phyloP scores from a whole-genome alignment of 2,329 filamentous ascomycete species.

The Corinectria fuckeliana region DNA sequence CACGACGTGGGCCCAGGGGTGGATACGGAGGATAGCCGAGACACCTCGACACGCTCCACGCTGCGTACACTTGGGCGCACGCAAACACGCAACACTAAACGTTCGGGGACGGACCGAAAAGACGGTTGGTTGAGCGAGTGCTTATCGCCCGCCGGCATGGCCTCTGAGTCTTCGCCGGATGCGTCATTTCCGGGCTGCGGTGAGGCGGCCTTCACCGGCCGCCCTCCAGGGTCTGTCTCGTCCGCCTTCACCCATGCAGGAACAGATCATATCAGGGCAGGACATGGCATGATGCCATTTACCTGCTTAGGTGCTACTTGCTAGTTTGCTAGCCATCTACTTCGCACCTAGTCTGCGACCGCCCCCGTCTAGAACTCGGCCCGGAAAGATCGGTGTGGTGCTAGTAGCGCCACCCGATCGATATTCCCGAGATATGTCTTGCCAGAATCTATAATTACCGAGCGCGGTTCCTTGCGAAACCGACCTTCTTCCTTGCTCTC shows the following conservation, averaged over 20 bases:
- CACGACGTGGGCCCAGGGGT: not conserved
- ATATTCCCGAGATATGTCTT: no score
- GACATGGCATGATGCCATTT: no score
- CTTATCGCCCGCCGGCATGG: not conserved
- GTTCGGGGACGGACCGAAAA: constrained; percentile 9
- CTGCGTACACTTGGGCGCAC: not conserved
- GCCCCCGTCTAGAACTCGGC: constrained; percentile 5
- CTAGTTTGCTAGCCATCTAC: no score
- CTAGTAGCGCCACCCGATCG: no score
- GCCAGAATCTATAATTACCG: no score
- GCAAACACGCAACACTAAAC: constrained; percentile 1
- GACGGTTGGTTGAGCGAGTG: constrained; percentile 1
- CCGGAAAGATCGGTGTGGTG: not conserved
- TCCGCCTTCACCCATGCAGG: not conserved
- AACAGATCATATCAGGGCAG: not conserved
- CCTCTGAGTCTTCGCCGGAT: not conserved
- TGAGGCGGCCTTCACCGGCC: not conserved
- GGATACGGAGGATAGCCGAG: not conserved
- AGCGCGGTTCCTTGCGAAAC: no score
- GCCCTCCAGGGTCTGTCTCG: no score
- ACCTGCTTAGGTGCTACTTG: not conserved
- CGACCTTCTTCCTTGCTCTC: no score
- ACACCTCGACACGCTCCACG: no score
- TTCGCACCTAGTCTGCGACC: no score
- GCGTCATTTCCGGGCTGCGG: constrained; percentile 1